Evolutionary conservation across 441 rosid species (phyloP).

Genomic region (Erodium trifolium): DNA sequence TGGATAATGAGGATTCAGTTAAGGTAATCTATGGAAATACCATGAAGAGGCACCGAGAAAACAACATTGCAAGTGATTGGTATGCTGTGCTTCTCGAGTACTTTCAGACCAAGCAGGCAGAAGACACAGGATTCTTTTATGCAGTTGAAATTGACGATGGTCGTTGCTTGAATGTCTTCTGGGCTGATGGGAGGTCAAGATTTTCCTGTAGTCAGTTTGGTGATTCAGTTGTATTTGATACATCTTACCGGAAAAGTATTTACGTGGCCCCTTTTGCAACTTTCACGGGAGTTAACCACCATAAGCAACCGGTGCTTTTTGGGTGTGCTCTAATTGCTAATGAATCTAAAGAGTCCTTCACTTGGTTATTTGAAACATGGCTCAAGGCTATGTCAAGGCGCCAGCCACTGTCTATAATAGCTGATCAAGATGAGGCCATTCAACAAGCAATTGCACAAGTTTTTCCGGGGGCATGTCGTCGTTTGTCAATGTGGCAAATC

Average conservation of each 20-base stretch:
- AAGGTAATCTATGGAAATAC: constrained; percentile 11
- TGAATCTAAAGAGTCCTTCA: constrained; percentile 54
- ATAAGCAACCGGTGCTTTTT: constrained; percentile 73
- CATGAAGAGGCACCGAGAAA: constrained; percentile 29
- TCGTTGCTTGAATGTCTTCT: constrained; percentile 54
- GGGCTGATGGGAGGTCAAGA: constrained; percentile 83
- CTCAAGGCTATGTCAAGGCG: constrained; percentile 60
- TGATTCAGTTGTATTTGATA: constrained; percentile 60
- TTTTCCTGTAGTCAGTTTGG: constrained; percentile 80
- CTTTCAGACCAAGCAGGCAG: constrained; percentile 66
- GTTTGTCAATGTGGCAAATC: constrained; percentile 68
- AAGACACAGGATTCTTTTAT: constrained; percentile 68
- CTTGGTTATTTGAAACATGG: constrained; percentile 85
- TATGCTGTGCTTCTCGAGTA: constrained; percentile 52
- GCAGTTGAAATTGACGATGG: constrained; percentile 52
- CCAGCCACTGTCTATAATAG: constrained; percentile 59
- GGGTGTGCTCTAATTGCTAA: constrained; percentile 68
- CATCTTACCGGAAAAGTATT: constrained; percentile 54
- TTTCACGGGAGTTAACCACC: constrained; percentile 76
- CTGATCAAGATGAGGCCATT: constrained; percentile 71
- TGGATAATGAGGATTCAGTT: constrained; percentile 36
- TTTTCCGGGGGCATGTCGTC: constrained; percentile 65
- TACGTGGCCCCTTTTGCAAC: constrained; percentile 67
- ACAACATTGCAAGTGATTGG: constrained; percentile 69
- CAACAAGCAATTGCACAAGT: constrained; percentile 55